Percentiles rank a stretch among this genome's conserved stretches.
These are phyloP conservation scores for Penicillium maclennaniae DNA, from an alignment of 495 filamentous ascomycete species.

Conservation along the genomic window DNA sequence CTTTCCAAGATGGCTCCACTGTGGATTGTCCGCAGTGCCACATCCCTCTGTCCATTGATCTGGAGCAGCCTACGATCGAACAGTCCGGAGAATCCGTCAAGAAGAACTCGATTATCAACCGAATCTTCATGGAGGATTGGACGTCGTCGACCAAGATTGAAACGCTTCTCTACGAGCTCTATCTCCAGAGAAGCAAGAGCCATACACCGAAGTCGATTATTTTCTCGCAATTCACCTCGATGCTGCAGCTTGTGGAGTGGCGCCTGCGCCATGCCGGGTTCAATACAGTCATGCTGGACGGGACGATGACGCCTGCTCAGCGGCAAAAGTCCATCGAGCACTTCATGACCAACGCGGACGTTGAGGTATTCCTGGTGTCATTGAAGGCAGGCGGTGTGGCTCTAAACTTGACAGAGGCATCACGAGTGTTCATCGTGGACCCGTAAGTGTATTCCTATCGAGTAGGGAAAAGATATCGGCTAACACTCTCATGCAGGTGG, in stretches of 20 bases:
- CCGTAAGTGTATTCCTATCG: slow-evolving; percentile 55
- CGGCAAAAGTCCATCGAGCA: slow-evolving; percentile 87
- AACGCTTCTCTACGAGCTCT: slow-evolving; percentile 87
- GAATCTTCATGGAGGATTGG: slow-evolving; percentile 97
- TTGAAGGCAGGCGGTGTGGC: slow-evolving; percentile 95
- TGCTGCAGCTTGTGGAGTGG: slow-evolving; percentile 86
- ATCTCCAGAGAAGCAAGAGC: slow-evolving; percentile 81
- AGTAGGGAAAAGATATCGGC: neutral
- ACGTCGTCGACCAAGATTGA: slow-evolving; percentile 97
- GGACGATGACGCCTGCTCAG: slow-evolving; percentile 90
- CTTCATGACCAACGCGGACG: slow-evolving; percentile 90
- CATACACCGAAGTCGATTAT: slow-evolving; percentile 85
- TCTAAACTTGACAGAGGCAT: slow-evolving; percentile 90
- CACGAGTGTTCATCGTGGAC: slow-evolving; percentile 90
- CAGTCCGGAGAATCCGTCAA: slow-evolving; percentile 79
- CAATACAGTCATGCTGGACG: slow-evolving; percentile 95
- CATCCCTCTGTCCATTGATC: slow-evolving; percentile 81
- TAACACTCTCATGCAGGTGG: slow-evolving; percentile 56
- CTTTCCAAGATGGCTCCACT: slow-evolving; percentile 55
- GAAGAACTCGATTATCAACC: slow-evolving; percentile 93
- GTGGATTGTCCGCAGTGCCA: slow-evolving; percentile 92
- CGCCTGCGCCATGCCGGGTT: slow-evolving; percentile 90
- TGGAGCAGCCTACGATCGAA: slow-evolving; percentile 90
- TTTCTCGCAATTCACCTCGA: slow-evolving; percentile 69
- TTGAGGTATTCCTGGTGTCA: slow-evolving; percentile 92